These are phyloP conservation scores for Trypanosomatidae sp. DNA, from an alignment of 208 protist species.

Conservation along the genomic window DNA sequence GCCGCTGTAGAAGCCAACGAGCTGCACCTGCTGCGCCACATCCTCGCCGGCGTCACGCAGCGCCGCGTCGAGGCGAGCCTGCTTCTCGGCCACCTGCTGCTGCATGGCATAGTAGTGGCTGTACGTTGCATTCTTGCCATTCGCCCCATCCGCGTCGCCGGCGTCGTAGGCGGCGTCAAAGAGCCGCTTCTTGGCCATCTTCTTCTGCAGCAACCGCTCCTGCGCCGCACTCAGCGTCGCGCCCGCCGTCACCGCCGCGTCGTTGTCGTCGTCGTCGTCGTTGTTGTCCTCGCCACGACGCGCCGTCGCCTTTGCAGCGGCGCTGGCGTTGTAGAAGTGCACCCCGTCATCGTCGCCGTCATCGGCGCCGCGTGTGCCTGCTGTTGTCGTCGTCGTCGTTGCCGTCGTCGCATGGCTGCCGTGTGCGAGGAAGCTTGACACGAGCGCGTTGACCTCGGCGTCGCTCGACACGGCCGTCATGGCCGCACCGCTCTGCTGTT, in stretches of 20 bases:
- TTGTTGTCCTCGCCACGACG: constrained; percentile 3
- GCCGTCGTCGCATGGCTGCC: constrained; percentile 2
- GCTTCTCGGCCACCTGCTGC: constrained; percentile 74
- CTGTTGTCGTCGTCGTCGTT: background rate
- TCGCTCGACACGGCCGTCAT: constrained; percentile 8
- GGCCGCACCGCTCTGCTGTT: constrained; percentile 9
- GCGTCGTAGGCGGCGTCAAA: constrained; percentile 80
- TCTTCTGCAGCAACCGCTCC: constrained; percentile 69
- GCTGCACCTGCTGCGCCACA: constrained; percentile 69
- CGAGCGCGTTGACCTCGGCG: constrained; percentile 25
- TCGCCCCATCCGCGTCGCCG: constrained; percentile 10
- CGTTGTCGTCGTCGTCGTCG: constrained; percentile 13
- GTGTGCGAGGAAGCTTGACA: constrained; percentile 31
- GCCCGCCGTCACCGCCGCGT: constrained; percentile 22
- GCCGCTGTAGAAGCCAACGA: constrained; percentile 90
- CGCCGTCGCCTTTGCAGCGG: background rate
- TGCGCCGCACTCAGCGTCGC: constrained; percentile 54
- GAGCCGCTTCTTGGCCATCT: constrained; percentile 85
- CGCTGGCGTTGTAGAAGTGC: constrained; percentile 26
- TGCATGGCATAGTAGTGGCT: constrained; percentile 69
- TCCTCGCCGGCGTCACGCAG: constrained; percentile 74
- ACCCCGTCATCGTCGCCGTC: constrained; percentile 20
- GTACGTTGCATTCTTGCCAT: constrained; percentile 58
- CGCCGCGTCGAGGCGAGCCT: constrained; percentile 60
- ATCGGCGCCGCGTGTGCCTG: background rate